A percentile compares a stretch with the other conserved stretches of the same genome.
Evolutionary conservation across 2,329 filamentous ascomycete genomes (phyloP).

Genomic region (Penicillium janthinellum): DNA sequence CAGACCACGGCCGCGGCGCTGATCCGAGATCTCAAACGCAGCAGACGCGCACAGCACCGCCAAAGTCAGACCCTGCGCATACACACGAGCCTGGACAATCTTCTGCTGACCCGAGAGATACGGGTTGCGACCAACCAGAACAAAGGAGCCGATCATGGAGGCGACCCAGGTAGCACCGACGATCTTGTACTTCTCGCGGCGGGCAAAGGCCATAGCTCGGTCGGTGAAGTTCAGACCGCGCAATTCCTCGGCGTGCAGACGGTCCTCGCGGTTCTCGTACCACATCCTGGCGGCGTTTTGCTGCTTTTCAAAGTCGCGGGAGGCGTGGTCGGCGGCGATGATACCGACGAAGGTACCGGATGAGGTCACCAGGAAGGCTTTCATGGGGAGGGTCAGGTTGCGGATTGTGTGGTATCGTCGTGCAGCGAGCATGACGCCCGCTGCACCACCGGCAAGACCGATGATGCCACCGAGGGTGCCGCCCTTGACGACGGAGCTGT

Average conservation of each 20-base stretch:
- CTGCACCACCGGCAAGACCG: constrained; percentile 68
- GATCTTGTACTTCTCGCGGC: constrained; percentile 81
- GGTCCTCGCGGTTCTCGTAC: constrained; percentile 63
- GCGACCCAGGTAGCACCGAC: constrained; percentile 81
- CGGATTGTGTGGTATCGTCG: constrained; percentile 77
- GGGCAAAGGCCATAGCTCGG: constrained; percentile 71
- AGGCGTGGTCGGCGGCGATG: constrained; percentile 76
- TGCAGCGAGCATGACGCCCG: constrained; percentile 68
- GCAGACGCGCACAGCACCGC: constrained; percentile 81
- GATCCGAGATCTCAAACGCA: constrained; percentile 79
- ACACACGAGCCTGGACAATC: constrained; percentile 90
- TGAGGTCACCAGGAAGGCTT: constrained; percentile 84
- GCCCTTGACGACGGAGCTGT: constrained; percentile 72
- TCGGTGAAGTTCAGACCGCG: constrained; percentile 59
- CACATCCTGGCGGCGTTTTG: constrained; percentile 70
- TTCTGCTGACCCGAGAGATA: constrained; percentile 78
- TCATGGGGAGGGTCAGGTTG: constrained; percentile 82
- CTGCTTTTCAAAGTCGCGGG: constrained; percentile 69
- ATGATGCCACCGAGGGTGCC: constrained; percentile 71
- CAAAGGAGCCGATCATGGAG: constrained; percentile 73
- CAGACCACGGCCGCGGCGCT: constrained; percentile 64
- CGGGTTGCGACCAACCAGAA: constrained; percentile 74
- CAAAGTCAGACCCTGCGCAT: constrained; percentile 86
- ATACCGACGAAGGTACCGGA: constrained; percentile 83
- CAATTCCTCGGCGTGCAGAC: constrained; percentile 57